phyloP scores from a whole-genome alignment of 2,329 filamentous ascomycete genomes.

The Microsporum audouinii region DNA sequence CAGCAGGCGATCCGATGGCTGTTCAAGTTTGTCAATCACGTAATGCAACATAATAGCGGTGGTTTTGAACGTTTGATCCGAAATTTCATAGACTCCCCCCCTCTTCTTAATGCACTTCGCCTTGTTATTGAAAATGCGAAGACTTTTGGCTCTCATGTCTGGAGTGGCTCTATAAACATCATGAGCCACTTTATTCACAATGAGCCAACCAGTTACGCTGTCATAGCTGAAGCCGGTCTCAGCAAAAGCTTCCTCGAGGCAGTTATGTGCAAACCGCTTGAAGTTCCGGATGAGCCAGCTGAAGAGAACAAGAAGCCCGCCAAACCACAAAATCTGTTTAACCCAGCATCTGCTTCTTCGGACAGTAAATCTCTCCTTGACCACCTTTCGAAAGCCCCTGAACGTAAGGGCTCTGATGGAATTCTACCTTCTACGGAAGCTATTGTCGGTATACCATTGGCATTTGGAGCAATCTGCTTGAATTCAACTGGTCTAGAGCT shows the following conservation, averaged over 20 bases:
- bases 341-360: slow-evolving; percentile 15
- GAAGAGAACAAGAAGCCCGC: slow-evolving; percentile 28
- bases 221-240: slow-evolving; percentile 86
- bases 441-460: slow-evolving; percentile 72
- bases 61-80: slow-evolving; percentile 83
- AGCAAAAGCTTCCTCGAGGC: slow-evolving; percentile 77
- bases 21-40: slow-evolving; percentile 90
- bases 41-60: slow-evolving; percentile 72
- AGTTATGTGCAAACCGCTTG: slow-evolving; percentile 45
- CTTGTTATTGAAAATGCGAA: slow-evolving; percentile 68
- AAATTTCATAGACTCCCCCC: slow-evolving; percentile 87
- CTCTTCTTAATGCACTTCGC: slow-evolving; percentile 65
- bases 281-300: slow-evolving; percentile 21
- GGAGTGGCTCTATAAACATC: slow-evolving; percentile 87
- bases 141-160: slow-evolving; percentile 82
- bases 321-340: slow-evolving; percentile 29
- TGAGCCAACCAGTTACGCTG: slow-evolving; percentile 91
- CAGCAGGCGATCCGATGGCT: slow-evolving; percentile 89
- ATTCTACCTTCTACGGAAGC: slow-evolving; percentile 83
- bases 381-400: slow-evolving; percentile 22
- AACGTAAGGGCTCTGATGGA: slow-evolving; percentile 46
- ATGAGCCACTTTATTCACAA: slow-evolving; percentile 97
- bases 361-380: slow-evolving; percentile 21
- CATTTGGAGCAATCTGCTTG: slow-evolving; percentile 86
- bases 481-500: slow-evolving; percentile 79